A percentile compares a stretch with the other conserved stretches of the same genome.
These are phyloP conservation scores for Pythium volutum DNA, from an alignment of 352 stramenopile genomes.

Conservation along the genomic window DNA sequence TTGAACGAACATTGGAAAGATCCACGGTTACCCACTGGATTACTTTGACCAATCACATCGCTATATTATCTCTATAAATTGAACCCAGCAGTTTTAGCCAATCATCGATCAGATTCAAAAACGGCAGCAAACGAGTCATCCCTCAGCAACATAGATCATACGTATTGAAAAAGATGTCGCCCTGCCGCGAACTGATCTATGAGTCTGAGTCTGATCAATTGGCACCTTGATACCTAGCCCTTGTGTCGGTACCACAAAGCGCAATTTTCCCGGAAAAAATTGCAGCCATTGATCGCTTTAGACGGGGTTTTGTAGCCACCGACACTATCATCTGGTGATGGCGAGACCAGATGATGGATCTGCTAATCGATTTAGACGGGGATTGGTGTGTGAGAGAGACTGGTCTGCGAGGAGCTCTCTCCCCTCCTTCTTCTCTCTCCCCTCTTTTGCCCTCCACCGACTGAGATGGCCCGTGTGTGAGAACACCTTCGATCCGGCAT, in stretches of 20 bases:
- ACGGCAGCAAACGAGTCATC: background rate
- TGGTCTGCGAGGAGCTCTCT: background rate
- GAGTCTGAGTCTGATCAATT: background rate
- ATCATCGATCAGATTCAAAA: background rate
- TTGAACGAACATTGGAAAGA: background rate
- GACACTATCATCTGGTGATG: background rate
- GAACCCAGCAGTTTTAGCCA: background rate
- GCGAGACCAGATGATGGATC: background rate
- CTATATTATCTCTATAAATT: too few species aligned
- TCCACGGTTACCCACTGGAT: background rate
- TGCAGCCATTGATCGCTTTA: background rate
- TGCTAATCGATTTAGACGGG: conserved; percentile 1
- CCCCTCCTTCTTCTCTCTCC: conserved; percentile 3
- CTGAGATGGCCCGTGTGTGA: conserved; percentile 7
- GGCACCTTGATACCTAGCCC: conserved; percentile 2
- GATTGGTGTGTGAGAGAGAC: conserved; percentile 16
- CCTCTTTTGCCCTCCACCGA: conserved; percentile 5
- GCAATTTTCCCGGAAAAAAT: conserved; percentile 9
- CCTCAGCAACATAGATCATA: background rate
- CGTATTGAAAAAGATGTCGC: background rate
- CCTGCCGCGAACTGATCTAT: background rate
- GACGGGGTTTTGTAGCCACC: conserved; percentile 8
- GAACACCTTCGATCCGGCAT: background rate
- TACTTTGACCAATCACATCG: background rate
- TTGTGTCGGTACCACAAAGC: conserved; percentile 1